Evolutionary conservation across 2,329 filamentous ascomycete genomes (phyloP), one percentile per base, ranked within the genome.

Genomic region (Neophaeococcomyces aloes): DNA sequence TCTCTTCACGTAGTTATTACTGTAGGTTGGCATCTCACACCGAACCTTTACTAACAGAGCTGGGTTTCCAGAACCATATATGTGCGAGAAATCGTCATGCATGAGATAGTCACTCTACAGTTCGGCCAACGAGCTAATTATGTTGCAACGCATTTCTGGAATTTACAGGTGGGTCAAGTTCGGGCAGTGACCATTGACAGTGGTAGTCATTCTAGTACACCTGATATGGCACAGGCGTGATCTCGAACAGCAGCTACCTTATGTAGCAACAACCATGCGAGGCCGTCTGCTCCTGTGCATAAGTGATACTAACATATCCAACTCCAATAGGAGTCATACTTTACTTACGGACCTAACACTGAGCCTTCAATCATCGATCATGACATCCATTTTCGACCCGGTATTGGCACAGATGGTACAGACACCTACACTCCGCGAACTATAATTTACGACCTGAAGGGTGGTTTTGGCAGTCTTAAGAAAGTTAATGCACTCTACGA

Each of bases 81-180:
- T 29, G 29, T n/a, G 15, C 13, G 6, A 21, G 11, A 14, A 39
- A 2, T 8, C 17, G 19, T 3, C 19, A 96, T 98, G 91, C 86
- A 88, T 65, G 91, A 98, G 65, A 86, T 96, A 49, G 72, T 98
- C 49, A 95, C 89, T 0, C 70, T 98, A 35, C 91, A 98, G 70
- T 79, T 96, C 48, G 91, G 91, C 33, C 83, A 94, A 61, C 80
- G 84, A 59, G 88, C 84, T 61, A 98, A 98, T 63, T 94, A 95
- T 58, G 69, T 93, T 17, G 88, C 83, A 23, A 93, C 88, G 0
- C 91, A 98, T 67, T 98, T 95, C 63, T 98, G 91, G 91, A 98
- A 98, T 57, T 73, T 84, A 4, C 89, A 94, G 71, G 85, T 86
- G 62, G 30, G 53, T 7, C n/a, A 17, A 13, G 4, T 7, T 36